These are phyloP conservation scores for Globisporangium nunn DNA, from an alignment of 352 stramenopile genomes.

Conservation along the genomic window DNA sequence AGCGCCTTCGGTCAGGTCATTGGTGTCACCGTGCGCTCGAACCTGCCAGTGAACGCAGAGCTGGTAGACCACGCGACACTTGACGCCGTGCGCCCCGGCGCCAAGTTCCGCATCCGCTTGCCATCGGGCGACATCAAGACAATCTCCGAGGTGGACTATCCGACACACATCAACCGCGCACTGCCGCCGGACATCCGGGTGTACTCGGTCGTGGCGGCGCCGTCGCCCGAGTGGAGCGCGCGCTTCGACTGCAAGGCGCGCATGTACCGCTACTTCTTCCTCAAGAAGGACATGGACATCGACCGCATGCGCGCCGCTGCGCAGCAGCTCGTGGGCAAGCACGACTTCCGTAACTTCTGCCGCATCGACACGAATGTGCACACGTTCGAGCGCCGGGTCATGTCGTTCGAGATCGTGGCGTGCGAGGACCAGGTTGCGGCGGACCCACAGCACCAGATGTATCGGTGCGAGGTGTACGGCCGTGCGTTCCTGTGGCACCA, in stretches of 20 bases:
- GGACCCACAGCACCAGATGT: constrained; percentile 57
- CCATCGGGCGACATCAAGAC: constrained; percentile 53
- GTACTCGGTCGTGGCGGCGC: constrained; percentile 78
- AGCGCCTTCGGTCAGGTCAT: constrained; percentile 84
- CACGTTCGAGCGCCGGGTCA: constrained; percentile 90
- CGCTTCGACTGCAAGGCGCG: constrained; percentile 92
- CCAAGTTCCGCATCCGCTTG: constrained; percentile 59
- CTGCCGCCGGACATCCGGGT: constrained; percentile 88
- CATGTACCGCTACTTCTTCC: constrained; percentile 98
- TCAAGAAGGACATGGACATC: constrained; percentile 59
- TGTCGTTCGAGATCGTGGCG: constrained; percentile 75
- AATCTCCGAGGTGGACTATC: constrained; percentile 93
- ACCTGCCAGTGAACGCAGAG: constrained; percentile 52
- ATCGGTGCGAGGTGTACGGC: constrained; percentile 75
- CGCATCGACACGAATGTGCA: constrained; percentile 98
- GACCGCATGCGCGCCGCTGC: constrained; percentile 87
- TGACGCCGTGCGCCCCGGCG: constrained; percentile 53
- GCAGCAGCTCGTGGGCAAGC: constrained; percentile 86
- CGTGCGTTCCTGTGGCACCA: constrained; percentile 99
- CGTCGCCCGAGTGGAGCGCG: constrained; percentile 88
- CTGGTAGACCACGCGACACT: constrained; percentile 58
- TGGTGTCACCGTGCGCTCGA: constrained; percentile 62
- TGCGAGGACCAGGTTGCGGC: constrained; percentile 34
- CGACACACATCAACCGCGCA: constrained; percentile 94
- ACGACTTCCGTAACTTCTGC: constrained; percentile 99